Evolutionary conservation across 257 asterid species (phyloP), one percentile per base, ranked within the genome.

Genomic region (Nicotiana attenuata): DNA sequence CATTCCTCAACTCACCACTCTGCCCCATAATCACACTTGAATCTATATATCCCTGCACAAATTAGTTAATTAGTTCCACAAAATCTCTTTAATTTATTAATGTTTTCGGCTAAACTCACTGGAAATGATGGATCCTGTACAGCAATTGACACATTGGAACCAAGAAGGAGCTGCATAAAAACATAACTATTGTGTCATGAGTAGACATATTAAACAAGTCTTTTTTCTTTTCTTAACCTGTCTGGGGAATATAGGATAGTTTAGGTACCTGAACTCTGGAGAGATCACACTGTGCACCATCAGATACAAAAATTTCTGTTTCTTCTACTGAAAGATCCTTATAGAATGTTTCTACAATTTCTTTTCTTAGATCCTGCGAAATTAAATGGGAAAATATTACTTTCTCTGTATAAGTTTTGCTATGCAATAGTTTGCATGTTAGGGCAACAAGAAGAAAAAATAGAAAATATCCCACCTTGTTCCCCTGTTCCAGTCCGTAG

Each of bases 281-380:
- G 65, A 94, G 92, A 86, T 93, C 98, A 16, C 96, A 90, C 47
- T 94, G 98, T 67, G 98, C 93, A 76, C 97, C 98, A 68, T 94
- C 98, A 1, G 98, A 92, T 60, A 94, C 91, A 82, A 94, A 94
- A 33, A 94, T 91, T 76, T 94, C 98, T 2, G 84, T 31, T 17
- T 84, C 95, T 76, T 88, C 87, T 85, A 94, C 82, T 17, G 83
- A 90, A 71, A 87, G 80, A 45, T 88, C 87, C 82, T 85, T 69
- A 86, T 94, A 93, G 14, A 90, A 88, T 56, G 85, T 89, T 75
- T 88, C 90, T 71, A 94, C 91, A 77, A 94, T 89, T 80, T 89
- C 92, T 83, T 85, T 79, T 67, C 96, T 92, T 66, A 94, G 87
- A 56, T 91, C 97, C 97, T 94, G 89, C 45, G 75, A 69, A 24